Conservation (phyloP, 164 flowering plant species). For the Annona cherimola region DNA sequence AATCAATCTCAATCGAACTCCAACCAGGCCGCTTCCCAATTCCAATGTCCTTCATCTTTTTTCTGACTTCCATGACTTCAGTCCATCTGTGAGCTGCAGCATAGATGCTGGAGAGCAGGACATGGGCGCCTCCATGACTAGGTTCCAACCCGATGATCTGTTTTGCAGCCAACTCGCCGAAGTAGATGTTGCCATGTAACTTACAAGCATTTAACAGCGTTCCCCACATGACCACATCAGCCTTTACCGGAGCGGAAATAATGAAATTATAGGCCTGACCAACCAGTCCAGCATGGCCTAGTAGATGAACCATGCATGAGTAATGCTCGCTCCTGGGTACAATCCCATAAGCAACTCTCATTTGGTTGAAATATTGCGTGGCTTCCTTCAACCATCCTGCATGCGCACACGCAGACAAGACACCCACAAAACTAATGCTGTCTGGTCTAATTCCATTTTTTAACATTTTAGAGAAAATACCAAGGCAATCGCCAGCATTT, state of each 20-base stretch:
- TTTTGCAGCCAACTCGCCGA: constrained; percentile 8
- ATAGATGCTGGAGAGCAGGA: constrained; percentile 9
- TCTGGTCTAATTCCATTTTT: constrained; percentile 9
- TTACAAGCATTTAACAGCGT: constrained; percentile 14
- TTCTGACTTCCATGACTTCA: constrained; percentile 8
- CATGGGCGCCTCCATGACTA: constrained; percentile 7
- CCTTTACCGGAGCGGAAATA: constrained; percentile 10
- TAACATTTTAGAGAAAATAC: constrained; percentile 13
- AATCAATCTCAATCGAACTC: constrained; percentile 11
- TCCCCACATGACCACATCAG: constrained; percentile 18
- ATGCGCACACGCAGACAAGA: constrained; percentile 18
- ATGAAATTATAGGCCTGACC: constrained; percentile 15
- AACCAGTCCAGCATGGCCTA: constrained; percentile 12
- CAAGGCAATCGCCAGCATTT: constrained; percentile 11
- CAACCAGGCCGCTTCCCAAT: constrained; percentile 5
- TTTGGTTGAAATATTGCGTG: constrained; percentile 11
- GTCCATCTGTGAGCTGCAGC: constrained; percentile 7
- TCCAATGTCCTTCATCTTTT: constrained; percentile 4
- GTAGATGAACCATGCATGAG: constrained; percentile 18
- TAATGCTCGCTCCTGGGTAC: constrained; percentile 14
- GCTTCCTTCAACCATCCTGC: constrained; percentile 20
- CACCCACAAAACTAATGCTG: constrained; percentile 10
- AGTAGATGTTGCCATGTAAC: constrained; percentile 7
- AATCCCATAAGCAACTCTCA: constrained; percentile 15
- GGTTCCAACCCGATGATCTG: constrained; percentile 8